These are phyloP conservation scores for Russula griseocarnosa DNA, from an alignment of 768 basidiomycete genomes.

Conservation along the genomic window DNA sequence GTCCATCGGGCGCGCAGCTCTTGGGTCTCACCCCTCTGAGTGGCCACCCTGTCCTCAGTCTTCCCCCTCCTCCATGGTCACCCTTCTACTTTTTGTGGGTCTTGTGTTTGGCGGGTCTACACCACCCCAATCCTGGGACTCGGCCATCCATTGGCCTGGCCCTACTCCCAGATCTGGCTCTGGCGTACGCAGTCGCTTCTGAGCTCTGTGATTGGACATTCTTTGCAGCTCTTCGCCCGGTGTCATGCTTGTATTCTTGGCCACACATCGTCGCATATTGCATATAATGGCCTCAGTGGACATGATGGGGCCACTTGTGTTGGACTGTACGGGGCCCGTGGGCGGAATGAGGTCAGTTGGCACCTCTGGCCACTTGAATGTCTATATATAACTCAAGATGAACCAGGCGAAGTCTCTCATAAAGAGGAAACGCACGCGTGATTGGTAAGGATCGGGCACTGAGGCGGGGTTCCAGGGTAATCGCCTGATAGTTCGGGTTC, in stretches of 20 bases:
- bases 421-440: neutral
- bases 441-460: neutral
- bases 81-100: neutral
- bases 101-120: too few species aligned
- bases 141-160: neutral
- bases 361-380: neutral
- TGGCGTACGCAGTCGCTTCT: neutral
- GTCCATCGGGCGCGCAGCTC: neutral
- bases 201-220: neutral
- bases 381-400: neutral
- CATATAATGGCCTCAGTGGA: too few species aligned
- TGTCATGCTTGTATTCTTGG: too few species aligned
- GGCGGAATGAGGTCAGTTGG: too few species aligned
- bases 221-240: too few species aligned
- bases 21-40: neutral
- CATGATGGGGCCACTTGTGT: too few species aligned
- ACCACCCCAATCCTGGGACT: neutral
- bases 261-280: too few species aligned
- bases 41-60: neutral
- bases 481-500: neutral
- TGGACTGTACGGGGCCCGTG: too few species aligned
- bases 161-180: neutral
- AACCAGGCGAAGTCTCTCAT: neutral
- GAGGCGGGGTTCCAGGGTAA: too few species aligned
- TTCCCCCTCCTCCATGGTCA: neutral